Conservation (phyloP, 768 basidiomycete species). For the Russula olivacea region DNA sequence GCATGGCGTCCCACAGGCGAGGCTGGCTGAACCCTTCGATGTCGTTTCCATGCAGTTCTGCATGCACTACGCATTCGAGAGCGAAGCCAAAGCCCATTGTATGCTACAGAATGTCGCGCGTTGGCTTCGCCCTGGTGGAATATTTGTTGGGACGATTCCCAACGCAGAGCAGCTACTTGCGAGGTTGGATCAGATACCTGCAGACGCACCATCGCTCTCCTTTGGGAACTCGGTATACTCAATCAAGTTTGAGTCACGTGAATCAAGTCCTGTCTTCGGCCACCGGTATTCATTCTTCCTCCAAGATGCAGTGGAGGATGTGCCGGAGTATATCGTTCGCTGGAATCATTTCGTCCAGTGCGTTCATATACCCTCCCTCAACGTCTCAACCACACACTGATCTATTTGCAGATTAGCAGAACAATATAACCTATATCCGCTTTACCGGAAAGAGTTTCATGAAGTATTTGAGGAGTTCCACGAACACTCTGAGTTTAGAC, state of each 20-base stretch:
- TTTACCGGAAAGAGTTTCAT: slow-evolving; percentile 88
- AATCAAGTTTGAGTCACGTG: slow-evolving; percentile 76
- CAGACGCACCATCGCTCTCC: slow-evolving; percentile 58
- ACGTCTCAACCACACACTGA: not conserved
- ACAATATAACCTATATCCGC: slow-evolving; percentile 66
- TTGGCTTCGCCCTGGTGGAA: slow-evolving; percentile 75
- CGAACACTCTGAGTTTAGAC: slow-evolving; percentile 71
- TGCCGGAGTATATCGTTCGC: slow-evolving; percentile 94
- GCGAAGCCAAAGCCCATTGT: slow-evolving; percentile 73
- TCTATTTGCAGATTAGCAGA: slow-evolving; percentile 58
- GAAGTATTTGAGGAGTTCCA: slow-evolving; percentile 80
- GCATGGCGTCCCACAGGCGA: slow-evolving; percentile 56
- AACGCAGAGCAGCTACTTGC: slow-evolving; percentile 76
- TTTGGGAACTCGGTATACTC: slow-evolving; percentile 92
- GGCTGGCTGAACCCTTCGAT: slow-evolving; percentile 71
- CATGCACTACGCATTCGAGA: slow-evolving; percentile 99
- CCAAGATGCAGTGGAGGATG: slow-evolving; percentile 91
- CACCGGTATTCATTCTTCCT: slow-evolving; percentile 94
- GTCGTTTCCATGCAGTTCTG: slow-evolving; percentile 99
- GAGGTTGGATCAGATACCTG: slow-evolving; percentile 63
- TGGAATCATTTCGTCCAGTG: slow-evolving; percentile 91
- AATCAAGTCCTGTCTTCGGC: slow-evolving; percentile 63
- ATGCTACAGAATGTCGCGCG: slow-evolving; percentile 89
- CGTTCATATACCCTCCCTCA: slow-evolving; percentile 27
- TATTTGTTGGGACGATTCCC: slow-evolving; percentile 97